Percentiles rank a stretch among this genome's conserved stretches.
These are phyloP conservation scores for Penicillium manginii DNA, from an alignment of 495 filamentous ascomycete species.

Conservation along the genomic window DNA sequence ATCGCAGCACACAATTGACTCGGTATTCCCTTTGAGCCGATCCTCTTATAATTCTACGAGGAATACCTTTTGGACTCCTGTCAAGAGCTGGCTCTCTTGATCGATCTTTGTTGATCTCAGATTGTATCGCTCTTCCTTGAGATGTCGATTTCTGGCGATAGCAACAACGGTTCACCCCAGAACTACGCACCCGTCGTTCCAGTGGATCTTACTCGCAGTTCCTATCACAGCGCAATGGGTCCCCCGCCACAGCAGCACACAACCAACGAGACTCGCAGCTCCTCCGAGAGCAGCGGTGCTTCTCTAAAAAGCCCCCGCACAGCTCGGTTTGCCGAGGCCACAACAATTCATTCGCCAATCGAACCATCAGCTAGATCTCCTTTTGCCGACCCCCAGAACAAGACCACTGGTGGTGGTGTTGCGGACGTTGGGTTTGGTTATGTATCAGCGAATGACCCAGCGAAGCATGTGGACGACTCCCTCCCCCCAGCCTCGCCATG, in stretches of 20 bases:
- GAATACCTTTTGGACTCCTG: neutral
- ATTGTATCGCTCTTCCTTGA: constrained; percentile 8
- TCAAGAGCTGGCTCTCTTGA: constrained; percentile 47
- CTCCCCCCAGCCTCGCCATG: constrained; percentile 73
- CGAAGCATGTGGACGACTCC: constrained; percentile 55
- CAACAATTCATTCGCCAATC: constrained; percentile 82
- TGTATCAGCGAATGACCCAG: constrained; percentile 61
- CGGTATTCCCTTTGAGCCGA: constrained; percentile 3
- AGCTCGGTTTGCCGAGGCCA: constrained; percentile 89
- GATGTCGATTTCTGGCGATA: constrained; percentile 36
- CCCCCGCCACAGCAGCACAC: constrained; percentile 28
- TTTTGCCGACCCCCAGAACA: constrained; percentile 65
- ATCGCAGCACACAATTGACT: constrained; percentile 21
- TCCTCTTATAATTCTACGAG: neutral
- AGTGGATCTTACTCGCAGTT: constrained; percentile 36
- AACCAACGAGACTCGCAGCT: constrained; percentile 31
- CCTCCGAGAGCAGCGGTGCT: constrained; percentile 52
- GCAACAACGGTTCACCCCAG: constrained; percentile 32
- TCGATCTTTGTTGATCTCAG: constrained; percentile 15
- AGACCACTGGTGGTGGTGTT: constrained; percentile 57
- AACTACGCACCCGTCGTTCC: constrained; percentile 41
- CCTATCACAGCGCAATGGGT: constrained; percentile 39
- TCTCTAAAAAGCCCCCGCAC: constrained; percentile 80
- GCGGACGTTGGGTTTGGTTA: constrained; percentile 94
- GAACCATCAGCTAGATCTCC: constrained; percentile 61